Percentiles rank a stretch among this genome's conserved stretches.
Conservation (phyloP, 768 basidiomycete species). For the Rhodotorula toruloides region DNA sequence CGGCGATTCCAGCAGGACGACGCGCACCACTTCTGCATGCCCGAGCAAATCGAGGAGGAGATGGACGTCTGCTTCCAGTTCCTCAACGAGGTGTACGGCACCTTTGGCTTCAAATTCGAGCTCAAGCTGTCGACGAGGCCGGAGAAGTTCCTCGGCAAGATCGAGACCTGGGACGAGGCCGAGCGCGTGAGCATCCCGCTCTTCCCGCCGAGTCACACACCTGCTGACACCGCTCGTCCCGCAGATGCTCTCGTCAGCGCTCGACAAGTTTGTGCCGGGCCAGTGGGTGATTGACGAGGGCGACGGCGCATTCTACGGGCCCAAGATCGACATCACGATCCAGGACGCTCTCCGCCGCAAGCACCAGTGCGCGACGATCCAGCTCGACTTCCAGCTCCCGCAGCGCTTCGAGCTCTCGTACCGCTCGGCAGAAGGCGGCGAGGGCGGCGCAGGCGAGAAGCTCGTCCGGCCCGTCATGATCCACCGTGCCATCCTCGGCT, state of each 20-base stretch:
- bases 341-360: constrained; percentile 84
- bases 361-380: constrained; percentile 97
- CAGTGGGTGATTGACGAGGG: constrained; percentile 91
- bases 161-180: constrained; percentile 85
- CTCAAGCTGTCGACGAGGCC: constrained; percentile 94
- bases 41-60: constrained; percentile 84
- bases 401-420: constrained; percentile 93
- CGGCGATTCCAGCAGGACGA: constrained; percentile 96
- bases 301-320: constrained; percentile 98
- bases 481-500: constrained; percentile 91
- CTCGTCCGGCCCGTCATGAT: constrained; percentile 81
- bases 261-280: constrained; percentile 79
- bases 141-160: constrained; percentile 80
- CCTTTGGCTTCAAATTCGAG: constrained; percentile 90
- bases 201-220: not conserved
- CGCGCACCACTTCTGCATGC: constrained; percentile 97
- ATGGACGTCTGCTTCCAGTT: constrained; percentile 85
- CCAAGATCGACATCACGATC: constrained; percentile 97
- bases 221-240: not conserved
- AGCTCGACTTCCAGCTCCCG: constrained; percentile 97
- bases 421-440: constrained; percentile 64
- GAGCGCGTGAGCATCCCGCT: constrained; percentile 58
- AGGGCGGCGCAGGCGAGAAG: constrained; percentile 52
- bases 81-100: constrained; percentile 84
- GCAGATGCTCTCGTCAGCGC: constrained; percentile 74